Conservation (phyloP, 2,329 filamentous ascomycete genomes). For the Ceratocystis huliohia region DNA sequence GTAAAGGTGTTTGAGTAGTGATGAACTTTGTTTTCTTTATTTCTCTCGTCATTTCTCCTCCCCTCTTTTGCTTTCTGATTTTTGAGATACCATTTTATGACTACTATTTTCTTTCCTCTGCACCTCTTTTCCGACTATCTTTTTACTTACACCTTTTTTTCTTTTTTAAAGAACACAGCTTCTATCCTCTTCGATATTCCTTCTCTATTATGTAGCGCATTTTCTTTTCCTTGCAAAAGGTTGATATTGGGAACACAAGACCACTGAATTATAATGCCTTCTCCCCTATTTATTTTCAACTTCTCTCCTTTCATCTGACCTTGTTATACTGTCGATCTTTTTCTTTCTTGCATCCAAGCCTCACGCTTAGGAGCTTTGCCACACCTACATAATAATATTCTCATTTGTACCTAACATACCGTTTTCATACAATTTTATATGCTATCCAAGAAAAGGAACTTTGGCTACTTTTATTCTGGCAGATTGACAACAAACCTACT, state of each 20-base stretch:
- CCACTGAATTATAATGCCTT: not conserved
- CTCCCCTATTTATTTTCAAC: not conserved
- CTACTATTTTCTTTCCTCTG: not conserved
- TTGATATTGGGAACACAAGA: slow-evolving; percentile 8
- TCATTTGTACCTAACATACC: not conserved
- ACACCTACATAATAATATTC: not conserved
- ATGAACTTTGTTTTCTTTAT: slow-evolving; percentile 5
- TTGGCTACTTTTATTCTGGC: not conserved
- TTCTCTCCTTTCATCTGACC: not conserved
- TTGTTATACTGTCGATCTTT: not conserved
- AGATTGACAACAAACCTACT: not conserved
- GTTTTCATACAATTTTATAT: not conserved
- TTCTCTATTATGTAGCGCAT: not conserved
- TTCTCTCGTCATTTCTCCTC: slow-evolving; percentile 6
- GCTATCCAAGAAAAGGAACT: not conserved
- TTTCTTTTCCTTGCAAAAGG: not conserved
- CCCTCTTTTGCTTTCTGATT: slow-evolving; percentile 6
- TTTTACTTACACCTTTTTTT: not conserved
- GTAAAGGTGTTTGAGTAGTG: slow-evolving; percentile 6
- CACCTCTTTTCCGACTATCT: not conserved
- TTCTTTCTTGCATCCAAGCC: not conserved
- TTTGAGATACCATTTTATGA: slow-evolving; percentile 17
- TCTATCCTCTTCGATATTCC: not conserved
- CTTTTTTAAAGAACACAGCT: not conserved
- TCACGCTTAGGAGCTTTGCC: not conserved